Percentiles rank a stretch among this genome's conserved stretches.
phyloP scores from a whole-genome alignment of 768 basidiomycete genomes.

The Boletus subcaerulescens region DNA sequence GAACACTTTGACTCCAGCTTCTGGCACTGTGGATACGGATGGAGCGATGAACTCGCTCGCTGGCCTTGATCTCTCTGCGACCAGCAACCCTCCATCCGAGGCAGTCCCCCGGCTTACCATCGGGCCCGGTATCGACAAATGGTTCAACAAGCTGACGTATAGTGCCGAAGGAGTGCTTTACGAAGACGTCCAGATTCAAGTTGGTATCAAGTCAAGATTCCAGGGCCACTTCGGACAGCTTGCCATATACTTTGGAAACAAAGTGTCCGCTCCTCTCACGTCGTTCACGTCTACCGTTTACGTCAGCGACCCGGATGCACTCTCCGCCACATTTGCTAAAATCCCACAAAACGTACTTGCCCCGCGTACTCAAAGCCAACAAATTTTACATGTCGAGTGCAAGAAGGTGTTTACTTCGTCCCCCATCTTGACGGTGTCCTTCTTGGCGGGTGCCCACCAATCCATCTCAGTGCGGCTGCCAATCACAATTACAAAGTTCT shows the following conservation, averaged over 20 bases:
- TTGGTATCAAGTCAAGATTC: conserved; percentile 95
- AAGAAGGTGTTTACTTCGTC: conserved; percentile 75
- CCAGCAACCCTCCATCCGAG: conserved; percentile 19
- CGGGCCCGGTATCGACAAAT: conserved; percentile 78
- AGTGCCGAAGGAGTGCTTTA: conserved; percentile 85
- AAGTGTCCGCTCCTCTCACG: conserved; percentile 82
- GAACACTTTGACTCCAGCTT: conserved; percentile 36
- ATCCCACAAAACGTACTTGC: conserved; percentile 81
- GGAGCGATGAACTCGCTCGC: conserved; percentile 74
- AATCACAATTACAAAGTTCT: conserved; percentile 85
- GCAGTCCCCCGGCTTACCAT: conserved; percentile 52
- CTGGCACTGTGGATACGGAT: conserved; percentile 37
- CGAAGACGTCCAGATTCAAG: conserved; percentile 93
- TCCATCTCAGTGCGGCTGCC: conserved; percentile 82
- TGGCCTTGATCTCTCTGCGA: conserved; percentile 69
- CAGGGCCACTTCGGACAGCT: conserved; percentile 93
- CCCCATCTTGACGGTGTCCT: conserved; percentile 84
- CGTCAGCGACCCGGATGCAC: conserved; percentile 67
- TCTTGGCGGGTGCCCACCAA: conserved; percentile 89
- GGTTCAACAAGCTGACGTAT: conserved; percentile 84
- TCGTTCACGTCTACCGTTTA: conserved; percentile 85
- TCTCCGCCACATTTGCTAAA: conserved; percentile 85
- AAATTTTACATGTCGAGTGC: conserved; percentile 92
- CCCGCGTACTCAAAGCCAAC: conserved; percentile 86
- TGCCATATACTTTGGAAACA: conserved; percentile 96